Base-by-base conservation (phyloP, 2,329 filamentous ascomycete genomes). In the Xylariaceae sp. region DNA sequence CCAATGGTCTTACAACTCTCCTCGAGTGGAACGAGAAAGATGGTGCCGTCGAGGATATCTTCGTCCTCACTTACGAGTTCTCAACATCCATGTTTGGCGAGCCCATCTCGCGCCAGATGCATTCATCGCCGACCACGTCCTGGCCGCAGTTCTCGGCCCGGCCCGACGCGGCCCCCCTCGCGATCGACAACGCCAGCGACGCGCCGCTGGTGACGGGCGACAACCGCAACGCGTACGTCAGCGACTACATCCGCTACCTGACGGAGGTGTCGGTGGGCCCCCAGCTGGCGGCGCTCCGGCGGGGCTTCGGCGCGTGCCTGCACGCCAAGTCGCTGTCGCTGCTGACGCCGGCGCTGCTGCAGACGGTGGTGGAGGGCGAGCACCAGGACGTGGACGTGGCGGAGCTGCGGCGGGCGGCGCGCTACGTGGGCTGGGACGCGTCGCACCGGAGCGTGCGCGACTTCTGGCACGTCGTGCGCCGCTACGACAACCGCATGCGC, bases 1-100 rank as follows among this genome's bases (percentile, higher is more conserved):
- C 79, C 2, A 86, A 71, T 45, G 83, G 87, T 0, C 68, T 98
- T 12, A 77, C 77, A 4, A 68, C 71, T 3, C 64, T 96, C 1
- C 63, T 90, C 2, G 72, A 82, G 28, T 95, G 86, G 86, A 72
- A 81, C 29, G 82, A 81, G 47, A 68, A 66, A 26, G 66, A 92
- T 32, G 86, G 86, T 0, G 68, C 80, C 15, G 83, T 94, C 1
- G 82, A 81, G 40, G 87, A 94, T 44, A 57, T 93, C 2, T 93
- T 94, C 55, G 72, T 80, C 37, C 73, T 87, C 36, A 90, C 86
- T 0, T 95, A 94, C 54, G 84, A 87, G 48, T 96, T 94, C 56
- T 88, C 83, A 16, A 67, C 76, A 5, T 65, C 67, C 12, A 63
- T 70, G 41, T 69, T 80, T 33, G 75, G 68, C n/a, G 59, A 69